Conservation (phyloP, 2,329 filamentous ascomycete genomes). For the Ascochyta lentis region DNA sequence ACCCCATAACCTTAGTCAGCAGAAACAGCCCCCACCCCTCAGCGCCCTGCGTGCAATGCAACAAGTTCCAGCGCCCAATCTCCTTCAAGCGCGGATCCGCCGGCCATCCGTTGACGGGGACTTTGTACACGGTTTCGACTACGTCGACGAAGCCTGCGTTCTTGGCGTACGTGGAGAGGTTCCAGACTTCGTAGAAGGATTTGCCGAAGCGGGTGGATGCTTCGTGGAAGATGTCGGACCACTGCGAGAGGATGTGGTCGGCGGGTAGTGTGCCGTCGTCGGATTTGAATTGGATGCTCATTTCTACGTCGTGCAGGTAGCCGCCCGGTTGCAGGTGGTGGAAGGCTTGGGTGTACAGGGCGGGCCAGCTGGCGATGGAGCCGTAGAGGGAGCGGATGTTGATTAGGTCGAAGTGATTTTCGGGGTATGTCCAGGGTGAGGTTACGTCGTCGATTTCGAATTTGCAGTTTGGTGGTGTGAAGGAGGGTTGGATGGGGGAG, state of each 20-base stretch:
- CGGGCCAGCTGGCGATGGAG: conserved; percentile 52
- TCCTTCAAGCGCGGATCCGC: conserved; percentile 42
- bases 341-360: conserved; percentile 43
- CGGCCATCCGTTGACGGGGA: conserved; percentile 39
- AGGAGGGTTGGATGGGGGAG: conserved; percentile 55
- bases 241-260: conserved; percentile 38
- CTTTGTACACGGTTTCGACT: conserved; percentile 36
- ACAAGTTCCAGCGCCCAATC: conserved; percentile 41
- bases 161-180: conserved; percentile 34
- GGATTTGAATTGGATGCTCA: conserved; percentile 48
- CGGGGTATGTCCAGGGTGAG: conserved; percentile 47
- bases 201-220: conserved; percentile 31
- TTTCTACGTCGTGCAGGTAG: conserved; percentile 51
- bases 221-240: conserved; percentile 37
- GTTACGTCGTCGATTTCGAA: conserved; percentile 56
- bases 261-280: conserved; percentile 47
- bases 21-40: conserved; percentile 40
- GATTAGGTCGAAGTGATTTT: conserved; percentile 48
- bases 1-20: conserved; percentile 38
- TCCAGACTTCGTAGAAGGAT: conserved; percentile 37
- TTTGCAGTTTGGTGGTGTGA: conserved; percentile 53
- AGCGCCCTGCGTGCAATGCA: conserved; percentile 37
- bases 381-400: conserved; percentile 54
- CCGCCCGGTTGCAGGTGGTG: conserved; percentile 44
- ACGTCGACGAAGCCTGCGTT: conserved; percentile 38